Base-by-base conservation (phyloP, 805 yeast genomes). In the Sugiyamaella qingdaonensis region DNA sequence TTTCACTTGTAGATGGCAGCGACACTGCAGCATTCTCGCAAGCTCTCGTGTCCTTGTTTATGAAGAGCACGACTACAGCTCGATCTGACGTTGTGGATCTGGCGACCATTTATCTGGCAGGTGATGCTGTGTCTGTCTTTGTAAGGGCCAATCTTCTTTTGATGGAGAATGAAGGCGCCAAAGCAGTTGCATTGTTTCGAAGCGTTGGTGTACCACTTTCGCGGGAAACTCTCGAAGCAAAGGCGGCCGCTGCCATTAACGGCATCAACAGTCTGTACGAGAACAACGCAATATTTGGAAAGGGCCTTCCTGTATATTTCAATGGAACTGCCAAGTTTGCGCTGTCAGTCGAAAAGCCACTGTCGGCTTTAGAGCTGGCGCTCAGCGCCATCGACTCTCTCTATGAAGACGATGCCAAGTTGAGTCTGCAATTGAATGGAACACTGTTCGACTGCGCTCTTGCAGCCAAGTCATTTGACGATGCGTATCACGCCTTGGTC, bases 361-460 rank as follows among this genome's bases (percentile, higher is more conserved):
- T 60, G 13, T 57, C 63, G 13, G 77, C 81, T 0, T 63, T 75
- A 33, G 64, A 67, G 54, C 66, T 78, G 36, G 65, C 65, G 21
- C 63, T 10, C 19, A 14, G 16, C 9, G 43, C 21, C 9, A 39
- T 16, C 7, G 43, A 39, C 8, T 14, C 52, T 45, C 62, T 61
- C 41, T 58, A 64, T 35, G 60, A 57, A 34, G 50, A 52, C 19
- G 62, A 60, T 32, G 59, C 58, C 32, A 63, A 57, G 5, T 56
- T 61, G 2, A 55, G 31, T 56, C 10, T 69, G 61, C 43, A 39
- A 16, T 10, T 39, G 24, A 54, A 62, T 63, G 5, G 61, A 24
- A 36, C 48, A 21, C 31, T 49, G 42, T 57, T 66, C 39, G 54
- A 52, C 1, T 37, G 66, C 32, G 62, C 73, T 9, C 54, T 73